Evolutionary conservation across 345 rosid genomes (phyloP).

Genomic region (Euphorbia lathyris): DNA sequence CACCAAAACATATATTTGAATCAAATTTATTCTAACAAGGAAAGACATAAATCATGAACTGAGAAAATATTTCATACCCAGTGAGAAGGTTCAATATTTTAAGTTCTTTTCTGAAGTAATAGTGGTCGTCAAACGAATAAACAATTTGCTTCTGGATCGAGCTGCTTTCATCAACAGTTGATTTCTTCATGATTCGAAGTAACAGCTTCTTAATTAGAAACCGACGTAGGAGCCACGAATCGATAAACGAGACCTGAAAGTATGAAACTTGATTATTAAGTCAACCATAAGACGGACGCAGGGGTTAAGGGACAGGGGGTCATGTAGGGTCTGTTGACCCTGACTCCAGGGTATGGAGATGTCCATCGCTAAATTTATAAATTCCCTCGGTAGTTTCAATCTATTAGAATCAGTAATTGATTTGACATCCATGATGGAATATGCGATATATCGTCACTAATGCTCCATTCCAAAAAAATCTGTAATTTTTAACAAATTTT

Average conservation of each 20-base stretch:
- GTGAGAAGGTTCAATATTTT: conserved; percentile 88
- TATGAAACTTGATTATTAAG: conserved; percentile 4
- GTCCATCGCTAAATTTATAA: too few species aligned
- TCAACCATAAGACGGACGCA: too few species aligned
- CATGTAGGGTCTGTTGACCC: too few species aligned
- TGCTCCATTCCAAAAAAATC: too few species aligned
- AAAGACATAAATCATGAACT: not conserved
- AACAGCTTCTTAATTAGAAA: conserved; percentile 60
- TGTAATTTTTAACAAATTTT: too few species aligned
- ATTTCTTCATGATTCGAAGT: conserved; percentile 62
- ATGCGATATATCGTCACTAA: too few species aligned
- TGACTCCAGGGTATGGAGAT: too few species aligned
- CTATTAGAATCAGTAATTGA: too few species aligned
- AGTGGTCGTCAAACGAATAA: conserved; percentile 90
- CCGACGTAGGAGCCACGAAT: conserved; percentile 67
- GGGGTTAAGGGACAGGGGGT: too few species aligned
- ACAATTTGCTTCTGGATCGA: conserved; percentile 56
- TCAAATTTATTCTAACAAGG: not conserved
- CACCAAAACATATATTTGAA: not conserved
- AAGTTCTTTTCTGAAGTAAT: conserved; percentile 74
- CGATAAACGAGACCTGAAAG: conserved; percentile 76
- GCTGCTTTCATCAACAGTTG: conserved; percentile 35
- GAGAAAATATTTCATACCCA: conserved; percentile 48
- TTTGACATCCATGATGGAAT: too few species aligned
- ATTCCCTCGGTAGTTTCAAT: too few species aligned